A percentile compares a stretch with the other conserved stretches of the same genome.
phyloP scores from a whole-genome alignment of 495 filamentous ascomycete genomes.

The Clohesyomyces aquaticus region DNA sequence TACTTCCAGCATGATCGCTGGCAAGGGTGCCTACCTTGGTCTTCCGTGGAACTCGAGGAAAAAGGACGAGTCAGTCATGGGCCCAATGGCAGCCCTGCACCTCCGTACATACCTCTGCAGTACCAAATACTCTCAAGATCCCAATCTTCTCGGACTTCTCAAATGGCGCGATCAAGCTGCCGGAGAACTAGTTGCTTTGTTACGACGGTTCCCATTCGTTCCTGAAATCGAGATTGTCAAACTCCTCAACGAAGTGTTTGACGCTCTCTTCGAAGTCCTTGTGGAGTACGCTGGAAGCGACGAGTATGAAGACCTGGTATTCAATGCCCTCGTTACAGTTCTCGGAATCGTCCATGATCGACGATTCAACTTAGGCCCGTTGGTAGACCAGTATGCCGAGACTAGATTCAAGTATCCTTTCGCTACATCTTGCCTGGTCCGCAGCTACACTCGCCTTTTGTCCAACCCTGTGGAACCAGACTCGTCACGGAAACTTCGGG shows the following conservation, averaged over 20 bases:
- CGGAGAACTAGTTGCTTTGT: conserved; percentile 68
- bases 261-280: conserved; percentile 87
- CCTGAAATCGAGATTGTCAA: conserved; percentile 98
- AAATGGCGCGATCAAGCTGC: conserved; percentile 79
- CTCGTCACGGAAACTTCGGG: conserved; percentile 79
- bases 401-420: conserved; percentile 90
- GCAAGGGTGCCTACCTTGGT: conserved; percentile 76
- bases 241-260: conserved; percentile 84
- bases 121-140: conserved; percentile 93
- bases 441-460: conserved; percentile 82
- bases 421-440: conserved; percentile 85
- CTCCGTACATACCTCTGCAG: conserved; percentile 92
- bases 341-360: conserved; percentile 93
- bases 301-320: conserved; percentile 89
- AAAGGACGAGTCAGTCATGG: conserved; percentile 74
- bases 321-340: conserved; percentile 85
- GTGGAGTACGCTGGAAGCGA: conserved; percentile 86
- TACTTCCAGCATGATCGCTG: conserved; percentile 62
- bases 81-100: conserved; percentile 72
- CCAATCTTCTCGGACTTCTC: conserved; percentile 78
- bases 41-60: conserved; percentile 76
- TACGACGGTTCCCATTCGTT: conserved; percentile 87
- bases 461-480: conserved; percentile 77
- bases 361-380: conserved; percentile 84
- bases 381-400: conserved; percentile 92